These are phyloP conservation scores for Calonectria pauciramosa DNA, from an alignment of 2,329 filamentous ascomycete genomes.

Conservation along the genomic window DNA sequence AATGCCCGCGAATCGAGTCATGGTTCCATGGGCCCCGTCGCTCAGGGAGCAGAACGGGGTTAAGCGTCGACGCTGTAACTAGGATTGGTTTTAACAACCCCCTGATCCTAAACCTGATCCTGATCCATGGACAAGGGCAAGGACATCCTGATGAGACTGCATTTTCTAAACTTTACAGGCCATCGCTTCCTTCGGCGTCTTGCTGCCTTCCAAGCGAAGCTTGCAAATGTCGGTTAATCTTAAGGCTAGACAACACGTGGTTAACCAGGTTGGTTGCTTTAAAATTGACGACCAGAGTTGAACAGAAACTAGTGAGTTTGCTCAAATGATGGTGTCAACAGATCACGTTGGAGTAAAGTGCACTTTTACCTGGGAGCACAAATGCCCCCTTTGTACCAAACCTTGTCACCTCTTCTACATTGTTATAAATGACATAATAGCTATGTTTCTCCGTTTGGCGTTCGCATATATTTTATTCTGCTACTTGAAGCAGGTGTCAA, in stretches of 20 bases:
- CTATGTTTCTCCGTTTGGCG: too few species aligned
- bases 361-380: too few species aligned
- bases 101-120: not conserved
- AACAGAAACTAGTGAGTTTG: not conserved
- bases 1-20: not conserved
- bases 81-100: not conserved
- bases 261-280: not conserved
- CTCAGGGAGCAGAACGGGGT: not conserved
- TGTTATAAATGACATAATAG: too few species aligned
- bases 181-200: not conserved
- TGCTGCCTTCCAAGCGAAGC: not conserved
- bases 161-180: not conserved
- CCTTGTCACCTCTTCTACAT: too few species aligned
- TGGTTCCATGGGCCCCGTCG: not conserved
- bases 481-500: too few species aligned
- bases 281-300: not conserved
- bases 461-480: too few species aligned
- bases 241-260: not conserved
- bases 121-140: not conserved
- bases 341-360: too few species aligned
- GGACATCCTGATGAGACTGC: not conserved
- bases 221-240: slow-evolving; percentile 8
- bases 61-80: not conserved
- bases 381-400: too few species aligned
- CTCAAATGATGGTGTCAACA: too few species aligned